Evolutionary conservation across 441 rosid genomes (phyloP).

Genomic region (Hura crepitans): DNA sequence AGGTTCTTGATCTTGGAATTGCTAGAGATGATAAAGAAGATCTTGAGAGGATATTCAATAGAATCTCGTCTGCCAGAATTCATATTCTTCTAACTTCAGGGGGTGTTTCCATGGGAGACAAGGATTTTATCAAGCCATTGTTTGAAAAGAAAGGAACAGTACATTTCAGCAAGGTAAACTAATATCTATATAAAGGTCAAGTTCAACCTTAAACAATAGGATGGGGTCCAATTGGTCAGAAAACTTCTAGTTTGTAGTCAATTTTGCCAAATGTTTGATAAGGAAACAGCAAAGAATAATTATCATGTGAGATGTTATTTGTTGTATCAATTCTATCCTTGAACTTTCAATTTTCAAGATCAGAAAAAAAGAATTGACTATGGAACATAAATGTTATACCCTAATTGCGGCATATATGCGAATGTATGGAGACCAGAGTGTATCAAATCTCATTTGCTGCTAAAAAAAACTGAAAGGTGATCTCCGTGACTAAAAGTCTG

Average conservation of each 20-base stretch:
- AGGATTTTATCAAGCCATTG: slow-evolving; percentile 82
- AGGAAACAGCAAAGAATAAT: not conserved
- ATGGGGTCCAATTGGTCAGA: not conserved
- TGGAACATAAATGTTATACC: not conserved
- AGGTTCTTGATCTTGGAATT: slow-evolving; percentile 79
- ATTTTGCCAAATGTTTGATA: no score
- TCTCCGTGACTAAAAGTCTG: not conserved
- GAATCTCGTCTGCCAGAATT: slow-evolving; percentile 57
- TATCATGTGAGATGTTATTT: not conserved
- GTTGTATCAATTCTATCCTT: not conserved
- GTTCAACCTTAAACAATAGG: not conserved
- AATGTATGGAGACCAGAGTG: not conserved
- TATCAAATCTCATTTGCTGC: not conserved
- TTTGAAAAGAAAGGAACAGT: slow-evolving; percentile 69
- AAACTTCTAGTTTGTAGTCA: no score
- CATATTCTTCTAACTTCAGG: slow-evolving; percentile 88
- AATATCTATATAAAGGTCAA: not conserved
- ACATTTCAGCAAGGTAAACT: slow-evolving; percentile 67
- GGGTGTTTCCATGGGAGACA: slow-evolving; percentile 99
- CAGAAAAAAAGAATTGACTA: not conserved
- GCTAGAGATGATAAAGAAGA: slow-evolving; percentile 70
- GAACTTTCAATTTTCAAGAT: not conserved
- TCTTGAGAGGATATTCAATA: slow-evolving; percentile 57
- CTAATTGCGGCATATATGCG: not conserved
- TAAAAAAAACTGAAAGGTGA: not conserved